Base-by-base conservation (phyloP, 2,329 filamentous ascomycete genomes). In the Xylariaceae sp. region DNA sequence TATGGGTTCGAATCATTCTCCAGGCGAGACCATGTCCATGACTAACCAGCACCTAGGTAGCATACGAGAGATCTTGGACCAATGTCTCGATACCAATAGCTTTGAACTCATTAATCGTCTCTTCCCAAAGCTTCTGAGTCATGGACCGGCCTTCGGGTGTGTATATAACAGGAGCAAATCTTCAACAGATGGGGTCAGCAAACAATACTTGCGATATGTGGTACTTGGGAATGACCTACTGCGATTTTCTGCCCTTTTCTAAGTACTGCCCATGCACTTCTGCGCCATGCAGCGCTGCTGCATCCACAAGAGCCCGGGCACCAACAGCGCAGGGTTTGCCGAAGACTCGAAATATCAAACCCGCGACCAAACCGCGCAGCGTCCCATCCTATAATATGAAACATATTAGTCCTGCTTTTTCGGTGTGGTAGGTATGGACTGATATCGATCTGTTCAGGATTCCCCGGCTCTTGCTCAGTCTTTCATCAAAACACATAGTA, bases 261-360 rank as follows among this genome's bases (percentile, higher is more conserved):
- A 59, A 17, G 31, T 57, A 59, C 28, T 47, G 47, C 2, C 56
- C 56, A n/a, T 57, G 56, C 9, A 42, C 41, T 36, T 55, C 56
- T 9, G 44, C 45, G 2, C 47, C 47, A 33, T 59, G 51, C 6
- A 28, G 19, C 13, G 51, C 42, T 6, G 51, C 55, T 7, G 16
- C 55, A 22, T 56, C 51, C 0, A 56, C 43, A 2, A 59, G 31
- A 5, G 42, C 31, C 17, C 10, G 31, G 6, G 56, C 54, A 19
- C 54, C 56, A 7, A 42, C 18, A 2, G 36, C 49, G 31, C 48
- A 53, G 2, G 54, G 48, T 10, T 31, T 33, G 14, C 54, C 56
- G 18, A 57, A 53, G 16, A 55, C 19, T 11, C 53, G 44, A 31
- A 56, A 53, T 16, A 55, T 14, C 16, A 53, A 18, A 1, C 50